Conservation (phyloP, 495 filamentous ascomycete genomes). For the Penicillium steckii region DNA sequence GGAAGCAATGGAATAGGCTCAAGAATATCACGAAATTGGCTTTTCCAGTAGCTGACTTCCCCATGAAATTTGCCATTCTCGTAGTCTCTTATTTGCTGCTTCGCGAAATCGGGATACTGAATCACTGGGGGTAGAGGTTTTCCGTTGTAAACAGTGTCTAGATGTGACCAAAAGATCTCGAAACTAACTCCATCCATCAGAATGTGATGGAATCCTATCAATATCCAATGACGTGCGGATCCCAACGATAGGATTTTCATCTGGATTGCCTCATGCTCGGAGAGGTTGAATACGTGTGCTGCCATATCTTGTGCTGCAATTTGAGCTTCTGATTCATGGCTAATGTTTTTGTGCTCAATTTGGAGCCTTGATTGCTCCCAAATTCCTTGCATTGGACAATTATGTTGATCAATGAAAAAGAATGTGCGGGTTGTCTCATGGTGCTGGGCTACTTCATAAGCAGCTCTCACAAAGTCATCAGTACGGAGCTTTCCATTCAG, state of each 20-base stretch:
- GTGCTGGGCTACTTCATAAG: conserved; percentile 23
- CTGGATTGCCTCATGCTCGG: conserved; percentile 28
- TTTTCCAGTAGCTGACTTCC: conserved; percentile 37
- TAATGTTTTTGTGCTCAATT: conserved; percentile 15
- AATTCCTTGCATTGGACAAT: conserved; percentile 22
- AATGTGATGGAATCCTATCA: conserved; percentile 47
- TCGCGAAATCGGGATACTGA: conserved; percentile 29
- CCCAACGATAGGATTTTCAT: conserved; percentile 23
- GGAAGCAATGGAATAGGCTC: conserved; percentile 36
- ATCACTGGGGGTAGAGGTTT: conserved; percentile 3
- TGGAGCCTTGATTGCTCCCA: conserved; percentile 14
- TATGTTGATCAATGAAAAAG: conserved; percentile 27
- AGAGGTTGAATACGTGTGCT: conserved; percentile 29
- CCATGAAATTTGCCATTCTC: conserved; percentile 13
- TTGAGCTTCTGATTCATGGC: conserved; percentile 10
- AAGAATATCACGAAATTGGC: conserved; percentile 23
- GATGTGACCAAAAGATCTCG: conserved; percentile 33
- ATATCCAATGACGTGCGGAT: conserved; percentile 21
- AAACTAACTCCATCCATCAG: conserved; percentile 47
- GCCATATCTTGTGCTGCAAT: conserved; percentile 12
- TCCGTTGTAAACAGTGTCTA: conserved; percentile 37
- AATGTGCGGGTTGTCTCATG: conserved; percentile 48
- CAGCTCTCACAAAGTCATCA: conserved; percentile 28
- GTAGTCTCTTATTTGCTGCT: conserved; percentile 19
- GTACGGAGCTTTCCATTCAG: conserved; percentile 17